Percentiles rank a stretch among this genome's conserved stretches.
phyloP scores from a whole-genome alignment of 257 asterid genomes.

The Rhazya stricta region DNA sequence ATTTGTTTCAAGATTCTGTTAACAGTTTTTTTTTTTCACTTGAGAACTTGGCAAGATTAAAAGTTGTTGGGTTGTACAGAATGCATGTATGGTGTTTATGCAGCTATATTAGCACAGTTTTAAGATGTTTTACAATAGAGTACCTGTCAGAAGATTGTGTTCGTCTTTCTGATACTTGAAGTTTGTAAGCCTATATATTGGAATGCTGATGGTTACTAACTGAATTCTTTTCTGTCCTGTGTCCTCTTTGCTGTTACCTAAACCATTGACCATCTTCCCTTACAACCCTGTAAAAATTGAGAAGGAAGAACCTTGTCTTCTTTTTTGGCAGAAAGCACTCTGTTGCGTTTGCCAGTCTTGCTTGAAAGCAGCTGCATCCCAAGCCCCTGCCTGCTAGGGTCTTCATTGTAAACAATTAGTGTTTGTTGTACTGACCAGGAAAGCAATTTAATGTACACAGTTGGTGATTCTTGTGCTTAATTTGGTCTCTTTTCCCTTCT shows the following conservation, averaged over 20 bases:
- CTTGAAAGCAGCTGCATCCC: background rate
- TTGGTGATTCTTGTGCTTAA: background rate
- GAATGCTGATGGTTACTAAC: background rate
- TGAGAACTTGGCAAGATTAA: background rate
- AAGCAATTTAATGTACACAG: background rate
- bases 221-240: background rate
- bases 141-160: background rate
- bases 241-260: background rate
- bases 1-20: background rate
- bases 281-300: background rate
- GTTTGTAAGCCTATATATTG: background rate
- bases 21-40: background rate
- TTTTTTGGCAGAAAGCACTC: background rate
- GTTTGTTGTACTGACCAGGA: background rate
- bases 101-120: background rate
- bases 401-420: background rate
- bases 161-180: background rate
- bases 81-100: background rate
- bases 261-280: background rate
- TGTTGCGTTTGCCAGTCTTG: background rate
- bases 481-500: background rate
- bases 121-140: background rate
- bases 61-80: background rate
- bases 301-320: background rate
- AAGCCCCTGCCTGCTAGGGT: background rate